Percentiles rank a stretch among this genome's conserved stretches.
phyloP scores from a whole-genome alignment of 2,329 filamentous ascomycete species.

The Hypoxylon sp. region DNA sequence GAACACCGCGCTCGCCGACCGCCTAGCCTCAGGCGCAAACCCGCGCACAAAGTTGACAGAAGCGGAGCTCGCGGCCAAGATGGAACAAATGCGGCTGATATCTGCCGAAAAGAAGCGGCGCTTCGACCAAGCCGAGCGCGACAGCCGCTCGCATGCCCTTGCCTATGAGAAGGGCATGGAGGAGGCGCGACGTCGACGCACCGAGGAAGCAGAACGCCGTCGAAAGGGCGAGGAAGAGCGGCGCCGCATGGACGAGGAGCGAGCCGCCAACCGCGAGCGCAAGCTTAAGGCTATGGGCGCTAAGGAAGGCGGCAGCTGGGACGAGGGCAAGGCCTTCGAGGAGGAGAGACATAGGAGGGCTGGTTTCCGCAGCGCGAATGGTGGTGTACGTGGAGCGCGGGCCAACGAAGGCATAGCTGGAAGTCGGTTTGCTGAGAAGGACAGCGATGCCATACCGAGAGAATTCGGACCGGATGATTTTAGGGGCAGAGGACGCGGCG shows the following conservation, averaged over 20 bases:
- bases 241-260: conserved; percentile 70
- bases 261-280: conserved; percentile 71
- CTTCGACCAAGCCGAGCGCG: conserved; percentile 71
- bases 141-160: conserved; percentile 69
- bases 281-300: conserved; percentile 72
- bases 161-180: conserved; percentile 70
- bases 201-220: conserved; percentile 67
- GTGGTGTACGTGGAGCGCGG: conserved; percentile 59
- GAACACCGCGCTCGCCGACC: conserved; percentile 58
- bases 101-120: conserved; percentile 71
- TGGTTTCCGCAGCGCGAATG: conserved; percentile 59
- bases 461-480: conserved; percentile 54
- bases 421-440: conserved; percentile 60
- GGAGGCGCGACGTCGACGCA: conserved; percentile 66
- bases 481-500: conserved; percentile 53
- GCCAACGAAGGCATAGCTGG: conserved; percentile 55
- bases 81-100: conserved; percentile 73
- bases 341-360: conserved; percentile 60
- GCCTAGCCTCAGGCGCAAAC: conserved; percentile 69
- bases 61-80: conserved; percentile 70
- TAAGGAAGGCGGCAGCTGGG: conserved; percentile 69
- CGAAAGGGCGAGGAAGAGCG: conserved; percentile 67
- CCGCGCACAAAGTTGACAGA: conserved; percentile 74
- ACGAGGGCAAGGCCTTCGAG: conserved; percentile 68
- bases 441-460: conserved; percentile 50